Evolutionary conservation across 129 eudicot species (phyloP).

Genomic region (Tagetes erecta): DNA sequence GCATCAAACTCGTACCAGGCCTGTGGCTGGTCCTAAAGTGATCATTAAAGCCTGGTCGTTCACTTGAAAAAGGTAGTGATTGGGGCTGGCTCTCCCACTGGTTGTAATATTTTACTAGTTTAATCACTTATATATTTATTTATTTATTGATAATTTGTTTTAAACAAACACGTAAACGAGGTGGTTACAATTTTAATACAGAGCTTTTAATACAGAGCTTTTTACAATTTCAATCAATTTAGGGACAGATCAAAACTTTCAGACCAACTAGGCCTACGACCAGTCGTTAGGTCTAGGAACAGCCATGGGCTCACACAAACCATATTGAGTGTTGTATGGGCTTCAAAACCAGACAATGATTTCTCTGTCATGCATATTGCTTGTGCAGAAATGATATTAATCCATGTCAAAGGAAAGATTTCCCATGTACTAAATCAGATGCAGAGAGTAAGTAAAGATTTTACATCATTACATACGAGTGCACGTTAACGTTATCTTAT

Average conservation of each 20-base stretch:
- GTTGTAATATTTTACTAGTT: not conserved
- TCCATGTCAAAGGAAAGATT: constrained; percentile 55
- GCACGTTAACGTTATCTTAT: not conserved
- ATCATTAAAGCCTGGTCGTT: not conserved
- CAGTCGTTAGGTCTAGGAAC: no score
- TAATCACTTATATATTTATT: not conserved
- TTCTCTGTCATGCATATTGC: not conserved
- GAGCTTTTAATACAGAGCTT: not conserved
- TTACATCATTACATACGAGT: constrained; percentile 4
- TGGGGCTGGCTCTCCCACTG: not conserved
- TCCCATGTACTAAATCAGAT: constrained; percentile 48
- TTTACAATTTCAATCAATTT: no score
- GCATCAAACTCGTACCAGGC: not conserved
- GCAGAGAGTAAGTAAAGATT: constrained; percentile 48
- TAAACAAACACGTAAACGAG: not conserved
- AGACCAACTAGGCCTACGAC: no score
- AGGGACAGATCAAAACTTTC: no score
- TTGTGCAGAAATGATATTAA: constrained; percentile 35
- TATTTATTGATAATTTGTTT: not conserved
- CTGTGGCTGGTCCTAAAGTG: not conserved
- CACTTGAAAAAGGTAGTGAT: not conserved
- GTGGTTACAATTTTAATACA: not conserved
- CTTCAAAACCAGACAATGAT: no score
- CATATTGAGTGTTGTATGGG: no score
- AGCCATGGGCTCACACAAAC: no score